These are phyloP conservation scores for Westerdykella sp. DNA, from an alignment of 2,329 filamentous ascomycete species.

Conservation along the genomic window DNA sequence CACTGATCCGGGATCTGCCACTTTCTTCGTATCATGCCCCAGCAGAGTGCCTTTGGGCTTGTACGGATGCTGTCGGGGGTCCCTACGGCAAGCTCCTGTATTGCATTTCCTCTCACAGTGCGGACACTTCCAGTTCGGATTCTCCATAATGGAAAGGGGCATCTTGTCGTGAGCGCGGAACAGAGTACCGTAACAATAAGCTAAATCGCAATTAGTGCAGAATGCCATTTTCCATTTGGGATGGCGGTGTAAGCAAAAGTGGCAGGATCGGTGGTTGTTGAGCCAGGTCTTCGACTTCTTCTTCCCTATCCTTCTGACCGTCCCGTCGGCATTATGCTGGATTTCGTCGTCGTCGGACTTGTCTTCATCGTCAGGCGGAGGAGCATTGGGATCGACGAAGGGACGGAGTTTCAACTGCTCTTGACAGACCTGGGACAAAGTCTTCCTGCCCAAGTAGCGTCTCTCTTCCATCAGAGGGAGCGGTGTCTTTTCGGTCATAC, in stretches of 20 bases:
- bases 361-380: conserved; percentile 41
- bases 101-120: conserved; percentile 83
- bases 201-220: conserved; percentile 68
- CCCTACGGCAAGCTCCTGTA: conserved; percentile 69
- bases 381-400: conserved; percentile 73
- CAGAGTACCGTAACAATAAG: conserved; percentile 89
- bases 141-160: conserved; percentile 75
- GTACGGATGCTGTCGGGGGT: conserved; percentile 66
- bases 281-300: conserved; percentile 48
- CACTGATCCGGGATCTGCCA: conserved; percentile 85
- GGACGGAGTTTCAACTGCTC: conserved; percentile 74
- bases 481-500: conserved; percentile 61
- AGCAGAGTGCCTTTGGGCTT: conserved; percentile 80
- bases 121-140: conserved; percentile 80
- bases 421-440: conserved; percentile 88
- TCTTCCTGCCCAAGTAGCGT: conserved; percentile 63
- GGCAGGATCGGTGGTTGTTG: conserved; percentile 56
- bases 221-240: conserved; percentile 77
- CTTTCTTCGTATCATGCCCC: conserved; percentile 82
- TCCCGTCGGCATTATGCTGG: conserved; percentile 59
- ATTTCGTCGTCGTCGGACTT: conserved; percentile 45
- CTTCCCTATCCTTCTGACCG: conserved; percentile 59
- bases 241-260: conserved; percentile 76
- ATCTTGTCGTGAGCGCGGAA: conserved; percentile 88
- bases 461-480: conserved; percentile 65